Evolutionary conservation across 768 basidiomycete genomes (phyloP).

Genomic region (Neoboletus magnificus): DNA sequence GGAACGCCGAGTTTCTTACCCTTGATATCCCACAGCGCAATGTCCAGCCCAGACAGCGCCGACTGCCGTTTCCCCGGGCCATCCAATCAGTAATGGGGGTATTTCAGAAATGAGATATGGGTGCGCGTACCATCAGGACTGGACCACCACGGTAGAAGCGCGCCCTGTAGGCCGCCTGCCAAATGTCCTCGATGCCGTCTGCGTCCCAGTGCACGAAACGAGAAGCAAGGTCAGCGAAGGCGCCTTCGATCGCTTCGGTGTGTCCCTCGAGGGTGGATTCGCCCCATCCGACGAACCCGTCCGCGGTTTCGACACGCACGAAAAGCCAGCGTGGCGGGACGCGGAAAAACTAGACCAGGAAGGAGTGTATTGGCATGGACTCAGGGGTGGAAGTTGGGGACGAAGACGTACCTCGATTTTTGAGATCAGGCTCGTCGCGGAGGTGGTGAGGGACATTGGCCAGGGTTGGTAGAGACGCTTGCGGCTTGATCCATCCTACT

Average conservation of each 20-base stretch:
- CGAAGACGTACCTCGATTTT: constrained; percentile 21
- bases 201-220: constrained; percentile 61
- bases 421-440: constrained; percentile 21
- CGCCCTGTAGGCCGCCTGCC: constrained; percentile 62
- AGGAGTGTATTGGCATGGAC: not conserved
- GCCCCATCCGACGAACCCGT: constrained; percentile 69
- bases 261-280: constrained; percentile 71
- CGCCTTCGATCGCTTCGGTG: constrained; percentile 71
- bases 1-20: constrained; percentile 70
- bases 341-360: constrained; percentile 48
- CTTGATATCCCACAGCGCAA: constrained; percentile 76
- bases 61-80: constrained; percentile 31
- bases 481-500: not conserved
- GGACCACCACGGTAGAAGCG: constrained; percentile 73
- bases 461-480: not conserved
- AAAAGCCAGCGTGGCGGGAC: constrained; percentile 74
- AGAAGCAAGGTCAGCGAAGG: constrained; percentile 53
- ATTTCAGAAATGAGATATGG: too few relatives aligned
- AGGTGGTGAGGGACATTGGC: constrained; percentile 16
- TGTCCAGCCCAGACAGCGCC: constrained; percentile 59
- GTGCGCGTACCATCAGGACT: constrained; percentile 56
- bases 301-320: constrained; percentile 61
- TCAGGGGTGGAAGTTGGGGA: not conserved
- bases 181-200: constrained; percentile 69
- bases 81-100: not conserved